phyloP scores from a whole-genome alignment of 1,284 basidiomycete species.

The Gastroboletus turbinatus region DNA sequence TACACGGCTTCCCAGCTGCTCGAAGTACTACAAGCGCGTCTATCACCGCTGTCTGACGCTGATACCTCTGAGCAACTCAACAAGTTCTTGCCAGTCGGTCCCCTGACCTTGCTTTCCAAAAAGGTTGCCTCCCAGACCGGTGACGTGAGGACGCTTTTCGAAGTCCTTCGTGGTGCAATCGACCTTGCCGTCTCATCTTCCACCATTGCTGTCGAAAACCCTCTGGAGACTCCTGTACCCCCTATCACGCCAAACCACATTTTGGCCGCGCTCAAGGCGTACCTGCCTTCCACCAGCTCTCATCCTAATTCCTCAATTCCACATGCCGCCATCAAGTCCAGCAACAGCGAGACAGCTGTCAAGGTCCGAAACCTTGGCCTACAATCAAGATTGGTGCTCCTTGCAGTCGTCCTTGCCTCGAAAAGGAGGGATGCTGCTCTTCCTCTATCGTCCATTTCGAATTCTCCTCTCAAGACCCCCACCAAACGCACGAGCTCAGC shows the following conservation, averaged over 20 bases:
- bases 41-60: constrained; percentile 45
- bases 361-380: constrained; percentile 69
- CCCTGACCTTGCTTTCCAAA: constrained; percentile 68
- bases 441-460: constrained; percentile 41
- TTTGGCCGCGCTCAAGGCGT: constrained; percentile 66
- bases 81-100: constrained; percentile 60
- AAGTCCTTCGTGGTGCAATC: constrained; percentile 75
- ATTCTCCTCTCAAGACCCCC: constrained; percentile 42
- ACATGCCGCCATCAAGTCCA: constrained; percentile 27
- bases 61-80: constrained; percentile 37
- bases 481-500: constrained; percentile 50
- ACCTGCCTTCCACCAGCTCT: constrained; percentile 50
- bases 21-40: constrained; percentile 60
- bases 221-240: constrained; percentile 42
- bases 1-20: constrained; percentile 69
- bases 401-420: constrained; percentile 61
- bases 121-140: constrained; percentile 77
- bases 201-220: constrained; percentile 32
- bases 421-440: constrained; percentile 60
- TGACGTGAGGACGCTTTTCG: constrained; percentile 74
- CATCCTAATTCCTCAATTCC: constrained; percentile 19
- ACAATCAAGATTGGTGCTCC: constrained; percentile 67
- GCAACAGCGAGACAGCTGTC: constrained; percentile 59
- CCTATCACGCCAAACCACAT: constrained; percentile 62
- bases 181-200: constrained; percentile 53